These are phyloP conservation scores for Acanthamoeba healyi DNA, from an alignment of 208 protist genomes.

Conservation along the genomic window DNA sequence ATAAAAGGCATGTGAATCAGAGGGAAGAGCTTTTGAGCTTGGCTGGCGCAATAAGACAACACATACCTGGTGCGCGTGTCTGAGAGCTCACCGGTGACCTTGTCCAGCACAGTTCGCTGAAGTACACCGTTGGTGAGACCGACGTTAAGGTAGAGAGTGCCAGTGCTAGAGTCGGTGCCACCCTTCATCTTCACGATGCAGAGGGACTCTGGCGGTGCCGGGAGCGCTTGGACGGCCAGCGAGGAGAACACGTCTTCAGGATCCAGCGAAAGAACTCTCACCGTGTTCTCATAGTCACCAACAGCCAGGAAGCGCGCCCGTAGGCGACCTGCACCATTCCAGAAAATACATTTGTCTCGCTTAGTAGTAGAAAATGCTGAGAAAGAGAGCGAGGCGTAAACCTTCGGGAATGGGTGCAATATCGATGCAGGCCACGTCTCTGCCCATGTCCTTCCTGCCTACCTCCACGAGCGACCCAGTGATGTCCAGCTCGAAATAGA, in stretches of 20 bases:
- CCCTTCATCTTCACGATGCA: slow-evolving; percentile 79
- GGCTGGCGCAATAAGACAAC: neutral
- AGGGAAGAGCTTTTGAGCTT: neutral
- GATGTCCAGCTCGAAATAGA: slow-evolving; percentile 95
- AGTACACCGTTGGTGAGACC: slow-evolving; percentile 93
- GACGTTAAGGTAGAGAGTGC: slow-evolving; percentile 89
- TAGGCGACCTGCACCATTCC: slow-evolving; percentile 3
- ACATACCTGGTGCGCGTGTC: slow-evolving; percentile 88
- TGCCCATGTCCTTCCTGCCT: slow-evolving; percentile 85
- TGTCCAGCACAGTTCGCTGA: slow-evolving; percentile 90
- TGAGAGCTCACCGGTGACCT: slow-evolving; percentile 88
- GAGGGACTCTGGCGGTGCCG: slow-evolving; percentile 76
- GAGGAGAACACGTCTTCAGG: slow-evolving; percentile 80
- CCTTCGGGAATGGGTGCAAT: slow-evolving; percentile 88
- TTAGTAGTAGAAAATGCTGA: neutral
- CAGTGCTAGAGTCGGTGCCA: slow-evolving; percentile 1
- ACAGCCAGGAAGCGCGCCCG: slow-evolving; percentile 76
- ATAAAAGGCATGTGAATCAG: neutral
- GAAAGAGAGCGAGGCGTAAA: slow-evolving; percentile 89
- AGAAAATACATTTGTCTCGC: neutral
- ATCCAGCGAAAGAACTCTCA: slow-evolving; percentile 91
- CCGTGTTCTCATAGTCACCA: slow-evolving; percentile 83
- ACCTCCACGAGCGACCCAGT: slow-evolving; percentile 89
- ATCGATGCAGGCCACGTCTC: slow-evolving; percentile 88
- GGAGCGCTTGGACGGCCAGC: slow-evolving; percentile 53